Evolutionary conservation across 2,329 filamentous ascomycete genomes (phyloP).

Genomic region (Metarhizium sp.): DNA sequence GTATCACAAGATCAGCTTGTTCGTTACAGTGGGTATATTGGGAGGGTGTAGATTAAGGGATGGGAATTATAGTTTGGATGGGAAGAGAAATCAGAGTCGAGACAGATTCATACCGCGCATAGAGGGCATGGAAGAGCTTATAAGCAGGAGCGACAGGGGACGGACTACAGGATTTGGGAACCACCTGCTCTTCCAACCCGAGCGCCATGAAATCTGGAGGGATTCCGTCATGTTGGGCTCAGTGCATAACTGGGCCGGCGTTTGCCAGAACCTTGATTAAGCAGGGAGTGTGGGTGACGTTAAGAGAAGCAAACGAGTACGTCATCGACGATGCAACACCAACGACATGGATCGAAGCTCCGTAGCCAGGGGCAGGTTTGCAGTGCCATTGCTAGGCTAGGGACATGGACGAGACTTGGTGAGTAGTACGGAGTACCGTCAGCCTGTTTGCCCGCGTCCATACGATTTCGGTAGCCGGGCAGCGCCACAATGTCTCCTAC

Average conservation of each 20-base stretch:
- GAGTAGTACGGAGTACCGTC: no score
- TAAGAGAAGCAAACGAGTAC: constrained; percentile 21
- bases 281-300: constrained; percentile 20
- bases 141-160: neutral
- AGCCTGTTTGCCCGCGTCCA: no score
- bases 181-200: neutral
- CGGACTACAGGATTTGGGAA: neutral
- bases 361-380: constrained; percentile 2
- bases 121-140: constrained; percentile 1
- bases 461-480: no score
- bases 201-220: neutral
- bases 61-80: constrained; percentile 9
- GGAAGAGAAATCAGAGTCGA: constrained; percentile 5
- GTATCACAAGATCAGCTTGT: constrained; percentile 19
- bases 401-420: no score
- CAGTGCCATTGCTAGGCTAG: neutral
- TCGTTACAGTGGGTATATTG: constrained; percentile 12
- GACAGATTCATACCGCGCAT: neutral
- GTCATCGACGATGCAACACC: constrained; percentile 17
- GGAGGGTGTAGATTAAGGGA: constrained; percentile 4
- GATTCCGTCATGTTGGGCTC: neutral
- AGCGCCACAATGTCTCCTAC: neutral
- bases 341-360: constrained; percentile 4
- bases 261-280: constrained; percentile 11
- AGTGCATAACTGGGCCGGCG: constrained; percentile 1